phyloP scores from a whole-genome alignment of 495 filamentous ascomycete species.

The Aspergillus nidulans region DNA sequence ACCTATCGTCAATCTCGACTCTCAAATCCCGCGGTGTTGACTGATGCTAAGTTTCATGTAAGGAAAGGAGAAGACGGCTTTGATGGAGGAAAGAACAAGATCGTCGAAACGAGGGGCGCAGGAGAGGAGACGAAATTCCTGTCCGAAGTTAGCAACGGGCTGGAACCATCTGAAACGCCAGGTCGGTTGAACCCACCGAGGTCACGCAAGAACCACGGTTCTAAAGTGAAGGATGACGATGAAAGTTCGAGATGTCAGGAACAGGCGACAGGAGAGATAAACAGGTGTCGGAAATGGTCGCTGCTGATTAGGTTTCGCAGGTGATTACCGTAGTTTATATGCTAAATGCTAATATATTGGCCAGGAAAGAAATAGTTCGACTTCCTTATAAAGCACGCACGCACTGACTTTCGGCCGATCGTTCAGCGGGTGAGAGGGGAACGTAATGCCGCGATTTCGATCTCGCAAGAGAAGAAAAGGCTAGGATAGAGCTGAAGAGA shows the following conservation, averaged over 20 bases:
- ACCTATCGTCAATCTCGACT: background rate
- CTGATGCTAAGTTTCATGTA: background rate
- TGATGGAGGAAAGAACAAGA: background rate
- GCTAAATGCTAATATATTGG: background rate
- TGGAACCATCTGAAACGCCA: constrained; percentile 1
- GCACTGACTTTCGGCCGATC: background rate
- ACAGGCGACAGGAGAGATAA: constrained; percentile 5
- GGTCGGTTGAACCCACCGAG: background rate
- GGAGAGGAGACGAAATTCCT: background rate
- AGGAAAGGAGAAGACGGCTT: background rate
- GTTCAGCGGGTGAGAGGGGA: background rate
- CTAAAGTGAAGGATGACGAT: background rate
- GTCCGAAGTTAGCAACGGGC: background rate
- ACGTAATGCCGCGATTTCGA: background rate
- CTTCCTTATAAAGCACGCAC: background rate
- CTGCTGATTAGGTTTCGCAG: background rate
- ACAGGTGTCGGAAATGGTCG: background rate
- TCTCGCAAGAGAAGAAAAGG: background rate
- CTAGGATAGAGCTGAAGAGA: background rate
- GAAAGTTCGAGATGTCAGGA: constrained; percentile 3
- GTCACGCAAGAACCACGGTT: constrained; percentile 21
- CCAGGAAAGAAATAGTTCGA: background rate
- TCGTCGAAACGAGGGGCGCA: background rate
- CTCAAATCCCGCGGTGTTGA: too few species aligned
- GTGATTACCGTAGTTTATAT: background rate